A percentile compares a stretch with the other conserved stretches of the same genome.
Conservation (phyloP, 2,329 filamentous ascomycete species). For the Ilyonectria sp. region DNA sequence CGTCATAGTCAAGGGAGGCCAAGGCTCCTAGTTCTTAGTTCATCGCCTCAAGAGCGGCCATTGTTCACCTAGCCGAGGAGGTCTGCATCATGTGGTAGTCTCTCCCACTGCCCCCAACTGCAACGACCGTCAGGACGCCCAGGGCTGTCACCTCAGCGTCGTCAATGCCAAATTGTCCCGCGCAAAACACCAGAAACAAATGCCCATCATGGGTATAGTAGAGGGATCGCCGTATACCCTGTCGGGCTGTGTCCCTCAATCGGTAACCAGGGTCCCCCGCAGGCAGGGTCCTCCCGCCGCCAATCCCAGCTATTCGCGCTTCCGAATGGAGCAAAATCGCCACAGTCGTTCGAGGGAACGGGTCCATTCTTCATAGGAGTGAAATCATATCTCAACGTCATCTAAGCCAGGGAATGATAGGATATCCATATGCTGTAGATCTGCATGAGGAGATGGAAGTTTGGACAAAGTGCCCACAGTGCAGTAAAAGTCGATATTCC, state of each 20-base stretch:
- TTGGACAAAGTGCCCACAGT: not conserved
- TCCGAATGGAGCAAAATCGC: slow-evolving; percentile 27
- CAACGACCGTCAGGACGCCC: not conserved
- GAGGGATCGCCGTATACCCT: not conserved
- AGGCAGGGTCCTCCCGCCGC: slow-evolving; percentile 6
- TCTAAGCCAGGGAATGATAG: not conserved
- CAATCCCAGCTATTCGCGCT: slow-evolving; percentile 27
- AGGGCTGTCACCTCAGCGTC: not conserved
- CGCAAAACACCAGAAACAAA: not conserved
- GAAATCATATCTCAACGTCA: slow-evolving; percentile 23
- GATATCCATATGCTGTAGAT: too few species aligned
- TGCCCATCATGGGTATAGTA: not conserved
- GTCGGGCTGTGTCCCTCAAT: slow-evolving; percentile 6
- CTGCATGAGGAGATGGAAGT: slow-evolving; percentile 7
- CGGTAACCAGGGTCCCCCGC: not conserved
- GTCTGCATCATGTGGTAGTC: not conserved
- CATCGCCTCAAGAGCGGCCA: not conserved
- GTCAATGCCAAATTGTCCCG: not conserved
- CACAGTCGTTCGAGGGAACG: not conserved
- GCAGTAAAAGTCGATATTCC: not conserved
- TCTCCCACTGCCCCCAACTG: not conserved
- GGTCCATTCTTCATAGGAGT: not conserved
- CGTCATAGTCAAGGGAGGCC: not conserved
- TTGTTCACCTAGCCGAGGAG: not conserved
- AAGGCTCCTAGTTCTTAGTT: not conserved